phyloP scores from a whole-genome alignment of 805 yeast species.

The Brettanomyces nanus region DNA sequence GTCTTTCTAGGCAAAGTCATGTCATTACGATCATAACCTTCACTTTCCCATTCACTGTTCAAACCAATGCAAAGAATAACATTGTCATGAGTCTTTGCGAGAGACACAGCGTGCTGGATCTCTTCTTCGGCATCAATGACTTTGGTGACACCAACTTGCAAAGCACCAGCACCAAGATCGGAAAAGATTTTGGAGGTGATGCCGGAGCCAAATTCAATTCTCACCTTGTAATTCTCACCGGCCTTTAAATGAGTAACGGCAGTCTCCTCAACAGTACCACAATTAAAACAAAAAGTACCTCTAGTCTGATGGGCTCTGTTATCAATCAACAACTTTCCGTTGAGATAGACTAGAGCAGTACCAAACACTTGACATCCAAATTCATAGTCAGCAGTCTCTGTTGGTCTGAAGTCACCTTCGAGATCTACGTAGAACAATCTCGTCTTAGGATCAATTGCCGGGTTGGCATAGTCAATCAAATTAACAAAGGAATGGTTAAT shows the following conservation, averaged over 20 bases:
- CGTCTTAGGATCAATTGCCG: conserved; percentile 7
- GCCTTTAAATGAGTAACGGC: conserved; percentile 17
- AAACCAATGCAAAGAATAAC: conserved; percentile 46
- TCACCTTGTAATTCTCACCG: conserved; percentile 28
- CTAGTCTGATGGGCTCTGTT: conserved; percentile 33
- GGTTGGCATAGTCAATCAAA: conserved; percentile 17
- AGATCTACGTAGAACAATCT: conserved; percentile 31
- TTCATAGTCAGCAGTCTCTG: conserved; percentile 30
- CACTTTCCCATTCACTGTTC: conserved; percentile 49
- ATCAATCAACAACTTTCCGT: conserved; percentile 36
- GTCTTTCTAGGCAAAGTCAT: conserved; percentile 45
- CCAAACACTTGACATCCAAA: conserved; percentile 35
- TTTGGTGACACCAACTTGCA: conserved; percentile 27
- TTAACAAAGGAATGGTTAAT: conserved; percentile 12
- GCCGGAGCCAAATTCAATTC: conserved; percentile 35
- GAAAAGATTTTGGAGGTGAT: conserved; percentile 26
- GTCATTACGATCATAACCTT: conserved; percentile 46
- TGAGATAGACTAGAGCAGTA: conserved; percentile 34
- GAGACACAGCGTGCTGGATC: conserved; percentile 34
- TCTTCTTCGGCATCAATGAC: conserved; percentile 21
- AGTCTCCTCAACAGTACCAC: conserved; percentile 3
- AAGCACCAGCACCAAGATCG: conserved; percentile 11
- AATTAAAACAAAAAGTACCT: conserved; percentile 35
- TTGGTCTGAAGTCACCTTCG: conserved; percentile 31
- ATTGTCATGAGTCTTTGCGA: conserved; percentile 45